Evolutionary conservation across 1,284 basidiomycete species (phyloP).

Genomic region (Phaffia rhodozyma): DNA sequence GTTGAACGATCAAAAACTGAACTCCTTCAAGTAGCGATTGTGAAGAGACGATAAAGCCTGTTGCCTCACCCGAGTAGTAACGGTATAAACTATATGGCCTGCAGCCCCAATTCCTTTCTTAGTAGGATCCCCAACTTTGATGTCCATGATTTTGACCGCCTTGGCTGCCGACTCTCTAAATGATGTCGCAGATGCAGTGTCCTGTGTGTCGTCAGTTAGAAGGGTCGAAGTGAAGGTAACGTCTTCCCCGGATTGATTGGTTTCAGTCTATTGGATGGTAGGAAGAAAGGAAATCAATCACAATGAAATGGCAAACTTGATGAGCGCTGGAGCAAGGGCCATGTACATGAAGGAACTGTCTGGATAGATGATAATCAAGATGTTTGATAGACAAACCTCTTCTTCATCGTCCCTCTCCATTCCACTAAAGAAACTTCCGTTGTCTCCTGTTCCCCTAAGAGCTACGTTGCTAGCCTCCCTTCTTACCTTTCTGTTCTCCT

Average conservation of each 20-base stretch:
- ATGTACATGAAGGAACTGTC: too few species aligned
- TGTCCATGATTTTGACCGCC: conserved; percentile 37
- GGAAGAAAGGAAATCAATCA: background rate
- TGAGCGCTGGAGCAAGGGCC: too few species aligned
- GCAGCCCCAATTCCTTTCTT: conserved; percentile 85
- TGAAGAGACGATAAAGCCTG: background rate
- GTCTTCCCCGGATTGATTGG: too few species aligned
- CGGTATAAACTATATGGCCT: conserved; percentile 88
- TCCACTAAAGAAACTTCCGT: background rate
- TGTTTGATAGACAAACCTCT: background rate
- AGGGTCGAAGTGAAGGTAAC: too few species aligned
- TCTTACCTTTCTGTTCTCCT: background rate
- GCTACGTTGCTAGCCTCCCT: background rate
- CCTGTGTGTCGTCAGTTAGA: too few species aligned
- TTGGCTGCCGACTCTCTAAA: background rate
- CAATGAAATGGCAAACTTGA: background rate
- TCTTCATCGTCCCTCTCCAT: background rate
- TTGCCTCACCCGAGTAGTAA: conserved; percentile 59
- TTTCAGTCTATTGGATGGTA: too few species aligned
- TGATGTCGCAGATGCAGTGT: background rate
- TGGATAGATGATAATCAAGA: too few species aligned
- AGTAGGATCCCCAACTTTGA: conserved; percentile 83
- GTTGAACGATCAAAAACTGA: conserved; percentile 28
- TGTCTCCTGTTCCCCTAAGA: background rate
- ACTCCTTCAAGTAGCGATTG: conserved; percentile 13